Evolutionary conservation across 1,284 basidiomycete genomes (phyloP).

Genomic region (Puccinia brachypodii): DNA sequence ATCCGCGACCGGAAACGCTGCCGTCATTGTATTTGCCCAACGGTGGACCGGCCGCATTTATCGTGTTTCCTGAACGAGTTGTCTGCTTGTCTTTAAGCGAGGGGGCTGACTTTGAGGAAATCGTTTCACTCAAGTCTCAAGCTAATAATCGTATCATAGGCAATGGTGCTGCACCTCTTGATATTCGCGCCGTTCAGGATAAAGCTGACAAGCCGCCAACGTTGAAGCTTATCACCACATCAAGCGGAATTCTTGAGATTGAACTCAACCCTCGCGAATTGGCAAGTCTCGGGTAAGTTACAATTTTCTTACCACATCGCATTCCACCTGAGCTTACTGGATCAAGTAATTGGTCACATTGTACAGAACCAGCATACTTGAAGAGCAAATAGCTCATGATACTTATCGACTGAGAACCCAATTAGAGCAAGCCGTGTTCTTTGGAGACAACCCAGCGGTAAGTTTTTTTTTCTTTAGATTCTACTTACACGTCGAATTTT

Average conservation of each 20-base stretch:
- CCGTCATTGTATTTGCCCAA: constrained; percentile 54
- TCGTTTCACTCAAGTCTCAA: constrained; percentile 28
- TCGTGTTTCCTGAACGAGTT: constrained; percentile 51
- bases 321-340: neutral
- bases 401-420: constrained; percentile 70
- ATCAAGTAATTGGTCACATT: neutral
- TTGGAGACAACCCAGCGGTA: constrained; percentile 69
- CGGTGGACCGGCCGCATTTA: constrained; percentile 54
- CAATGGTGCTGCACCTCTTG: constrained; percentile 20
- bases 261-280: constrained; percentile 36
- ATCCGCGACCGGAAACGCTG: constrained; percentile 52
- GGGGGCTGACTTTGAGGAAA: constrained; percentile 27
- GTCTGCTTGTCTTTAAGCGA: constrained; percentile 34
- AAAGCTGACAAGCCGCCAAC: constrained; percentile 25
- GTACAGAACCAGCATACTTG: constrained; percentile 7
- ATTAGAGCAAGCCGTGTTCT: constrained; percentile 83
- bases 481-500: neutral
- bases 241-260: constrained; percentile 42
- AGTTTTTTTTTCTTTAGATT: constrained; percentile 46
- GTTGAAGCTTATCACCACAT: constrained; percentile 51
- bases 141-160: constrained; percentile 37
- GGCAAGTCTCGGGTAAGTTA: constrained; percentile 8
- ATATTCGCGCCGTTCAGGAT: constrained; percentile 18
- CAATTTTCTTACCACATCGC: neutral
- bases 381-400: constrained; percentile 46